Evolutionary conservation across 345 rosid species (phyloP), one percentile per base, ranked within the genome.

Genomic region (Limnanthes douglasii): DNA sequence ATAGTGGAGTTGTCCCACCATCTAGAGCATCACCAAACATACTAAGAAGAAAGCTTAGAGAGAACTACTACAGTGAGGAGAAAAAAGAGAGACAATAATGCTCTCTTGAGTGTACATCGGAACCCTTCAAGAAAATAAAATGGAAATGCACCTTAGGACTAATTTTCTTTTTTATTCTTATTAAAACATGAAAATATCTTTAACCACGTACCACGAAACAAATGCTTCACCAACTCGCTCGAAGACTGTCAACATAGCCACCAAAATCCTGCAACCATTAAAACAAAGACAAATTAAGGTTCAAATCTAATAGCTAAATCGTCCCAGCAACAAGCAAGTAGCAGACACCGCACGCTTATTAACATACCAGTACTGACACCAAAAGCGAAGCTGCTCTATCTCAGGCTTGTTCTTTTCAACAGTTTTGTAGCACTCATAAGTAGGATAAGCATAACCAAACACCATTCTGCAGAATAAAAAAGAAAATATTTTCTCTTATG

Each of bases 341-440:
- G 5, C 30, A 36, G 23, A 44, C 21, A 33, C 16, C 7, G 29
- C 8, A 6, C 9, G 2, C 15, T n/a, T 3, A 27, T 35, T 37
- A 15, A 31, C 13, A n/a, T 60, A 73, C 95, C 95, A 88, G 52
- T 83, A 88, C 6, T 66, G 86, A 57, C 95, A 82, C 93, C 93
- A 76, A 51, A 78, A 75, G 21, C 68, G 59, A 45, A 78, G 78
- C 19, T 75, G 68, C 41, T 60, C 68, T 22, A 52, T 53, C 15
- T 64, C 75, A 11, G 65, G 66, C 37, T 35, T 48, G 23, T 54
- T 69, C 45, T 65, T 66, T 66, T 78, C 86, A 28, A 66, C 75
- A 9, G 59, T 52, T 50, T 82, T 86, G 37, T 66, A 69, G 36
- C 97, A 86, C 56, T 82, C 62, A 31, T 70, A 82, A 2, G 93